Base-by-base conservation (phyloP, 257 asterid species). In the Gynochthodes officinalis region DNA sequence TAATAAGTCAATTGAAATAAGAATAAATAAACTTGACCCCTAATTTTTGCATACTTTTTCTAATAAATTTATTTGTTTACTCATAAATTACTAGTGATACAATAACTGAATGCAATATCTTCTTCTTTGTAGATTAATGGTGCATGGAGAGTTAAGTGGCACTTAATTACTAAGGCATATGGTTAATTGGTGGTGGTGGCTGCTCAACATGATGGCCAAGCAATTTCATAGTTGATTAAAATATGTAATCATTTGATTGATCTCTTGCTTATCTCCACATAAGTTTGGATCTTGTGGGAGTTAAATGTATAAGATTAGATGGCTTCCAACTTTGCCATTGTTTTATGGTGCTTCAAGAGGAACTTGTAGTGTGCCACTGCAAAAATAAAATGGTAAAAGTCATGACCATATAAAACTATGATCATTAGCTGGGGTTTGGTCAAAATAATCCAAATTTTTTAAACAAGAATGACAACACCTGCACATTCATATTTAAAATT, bases 281-380 rank as follows among this genome's bases (percentile, higher is more conserved):
- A 71, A 77, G 81, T 81, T 79, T 85, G 87, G 96, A 89, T 87
- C 85, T 85, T 84, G 78, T 83, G 80, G n/a, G n/a, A 80, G 58
- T 53, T 72, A 28, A 74, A 79, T 71, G 74, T 66, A 50, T 21
- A 69, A 46, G 60, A 78, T 67, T 50, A 7, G 50, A 75, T 68
- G 40, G n/a, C 33, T 59, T 54, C 30, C 30, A 23, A 14, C 30
- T 65, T 42, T 43, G 49, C 11, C 21, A 52, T 27, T 54, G 32
- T 30, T 40, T 66, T 54, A 55, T 54, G 25, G 50, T 32, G 67
- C 27, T 21, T n/a, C 64, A 50, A 58, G 73, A 75, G 83, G 78
- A 82, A 83, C 84, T 83, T 81, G 86, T 87, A 85, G 85, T 80
- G 84, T 82, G 80, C 88, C 88, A 87, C 85, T 82, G 82, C 65